Percentiles rank a stretch among this genome's conserved stretches.
Conservation (phyloP, 139 green algal genomes). For the Tetraselmis chui region DNA sequence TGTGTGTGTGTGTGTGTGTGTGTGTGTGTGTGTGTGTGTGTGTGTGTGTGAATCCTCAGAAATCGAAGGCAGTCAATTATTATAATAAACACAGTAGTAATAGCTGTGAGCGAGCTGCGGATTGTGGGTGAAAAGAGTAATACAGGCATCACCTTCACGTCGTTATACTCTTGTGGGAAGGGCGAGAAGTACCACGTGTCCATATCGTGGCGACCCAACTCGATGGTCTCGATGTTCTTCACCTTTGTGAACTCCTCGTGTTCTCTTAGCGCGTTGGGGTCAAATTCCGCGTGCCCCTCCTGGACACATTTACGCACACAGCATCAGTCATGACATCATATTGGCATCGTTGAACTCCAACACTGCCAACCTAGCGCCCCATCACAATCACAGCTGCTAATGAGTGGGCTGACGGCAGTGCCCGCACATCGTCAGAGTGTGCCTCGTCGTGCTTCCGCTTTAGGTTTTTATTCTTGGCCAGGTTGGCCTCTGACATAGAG, state of each 20-base stretch:
- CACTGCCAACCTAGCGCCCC: no score
- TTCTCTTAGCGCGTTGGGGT: constrained; percentile 74
- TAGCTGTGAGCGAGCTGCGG: no score
- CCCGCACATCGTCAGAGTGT: constrained; percentile 38
- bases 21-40: no score
- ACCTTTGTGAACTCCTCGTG: constrained; percentile 99
- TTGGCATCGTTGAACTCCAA: no score
- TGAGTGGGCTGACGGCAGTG: neutral
- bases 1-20: no score
- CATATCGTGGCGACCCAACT: constrained; percentile 89
- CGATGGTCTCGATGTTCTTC: constrained; percentile 92
- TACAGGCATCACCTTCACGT: constrained; percentile 56
- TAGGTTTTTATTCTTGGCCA: constrained; percentile 21
- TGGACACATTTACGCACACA: no score
- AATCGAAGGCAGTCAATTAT: no score
- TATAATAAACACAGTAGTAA: no score
- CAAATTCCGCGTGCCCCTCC: constrained; percentile 86
- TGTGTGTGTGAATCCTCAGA: no score
- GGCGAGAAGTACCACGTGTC: constrained; percentile 99
- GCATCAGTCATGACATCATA: no score
- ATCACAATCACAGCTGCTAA: no score
- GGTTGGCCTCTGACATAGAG: neutral
- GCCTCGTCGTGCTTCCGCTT: constrained; percentile 60
- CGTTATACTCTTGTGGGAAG: constrained; percentile 82
- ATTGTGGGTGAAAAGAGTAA: no score